phyloP scores from a whole-genome alignment of 164 flowering plant genomes.

The Chimonanthus salicifolius region DNA sequence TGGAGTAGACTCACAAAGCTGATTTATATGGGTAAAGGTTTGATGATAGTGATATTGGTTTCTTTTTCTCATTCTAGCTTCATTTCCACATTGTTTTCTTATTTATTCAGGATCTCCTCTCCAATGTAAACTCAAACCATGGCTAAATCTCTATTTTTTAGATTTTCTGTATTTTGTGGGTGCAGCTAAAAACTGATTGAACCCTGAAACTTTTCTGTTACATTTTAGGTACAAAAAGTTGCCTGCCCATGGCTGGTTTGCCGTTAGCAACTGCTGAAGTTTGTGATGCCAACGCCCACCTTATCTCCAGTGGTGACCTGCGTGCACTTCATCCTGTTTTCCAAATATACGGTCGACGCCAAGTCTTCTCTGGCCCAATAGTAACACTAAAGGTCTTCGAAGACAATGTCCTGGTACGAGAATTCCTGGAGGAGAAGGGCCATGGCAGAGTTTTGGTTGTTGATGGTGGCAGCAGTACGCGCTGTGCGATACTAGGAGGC shows the following conservation, averaged over 20 bases:
- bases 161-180: background rate
- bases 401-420: slow-evolving; percentile 51
- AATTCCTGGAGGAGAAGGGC: slow-evolving; percentile 54
- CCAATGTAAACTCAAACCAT: background rate
- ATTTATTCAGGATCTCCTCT: background rate
- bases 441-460: slow-evolving; percentile 59
- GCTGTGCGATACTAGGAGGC: slow-evolving; percentile 60
- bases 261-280: slow-evolving; percentile 45
- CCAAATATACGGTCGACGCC: slow-evolving; percentile 54
- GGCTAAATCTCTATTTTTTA: background rate
- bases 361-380: slow-evolving; percentile 47
- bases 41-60: too few species aligned
- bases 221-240: background rate
- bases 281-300: slow-evolving; percentile 52
- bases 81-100: background rate
- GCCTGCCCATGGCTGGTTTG: slow-evolving; percentile 37
- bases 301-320: slow-evolving; percentile 48
- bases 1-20: too few species aligned
- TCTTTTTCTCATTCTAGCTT: background rate
- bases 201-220: background rate
- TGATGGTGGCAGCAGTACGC: slow-evolving; percentile 55
- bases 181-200: background rate
- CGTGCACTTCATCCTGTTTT: slow-evolving; percentile 52
- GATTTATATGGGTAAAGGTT: too few species aligned
- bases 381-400: slow-evolving; percentile 61